Evolutionary conservation across 2,329 filamentous ascomycete genomes (phyloP).

Genomic region (Verticillium albo-atrum): DNA sequence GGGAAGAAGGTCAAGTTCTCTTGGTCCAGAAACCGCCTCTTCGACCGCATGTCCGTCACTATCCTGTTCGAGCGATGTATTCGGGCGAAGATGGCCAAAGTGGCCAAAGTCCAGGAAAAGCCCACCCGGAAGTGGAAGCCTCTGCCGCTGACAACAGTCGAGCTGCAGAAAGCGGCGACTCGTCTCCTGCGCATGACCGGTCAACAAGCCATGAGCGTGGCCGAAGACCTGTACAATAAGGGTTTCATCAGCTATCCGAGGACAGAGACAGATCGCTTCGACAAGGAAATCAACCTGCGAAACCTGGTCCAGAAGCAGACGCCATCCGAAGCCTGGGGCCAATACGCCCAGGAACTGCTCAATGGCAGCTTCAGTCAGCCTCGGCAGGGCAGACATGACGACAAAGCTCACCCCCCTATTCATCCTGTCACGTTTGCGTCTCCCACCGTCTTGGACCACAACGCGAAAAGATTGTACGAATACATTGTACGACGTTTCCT

Average conservation of each 20-base stretch:
- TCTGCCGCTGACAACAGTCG: slow-evolving; percentile 88
- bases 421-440: slow-evolving; percentile 87
- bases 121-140: slow-evolving; percentile 94
- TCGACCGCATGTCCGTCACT: slow-evolving; percentile 77
- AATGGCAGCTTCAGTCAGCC: slow-evolving; percentile 77
- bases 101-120: slow-evolving; percentile 83
- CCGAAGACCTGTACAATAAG: slow-evolving; percentile 85
- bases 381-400: slow-evolving; percentile 80
- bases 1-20: slow-evolving; percentile 75
- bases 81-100: slow-evolving; percentile 67
- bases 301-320: slow-evolving; percentile 80
- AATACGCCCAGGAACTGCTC: slow-evolving; percentile 70
- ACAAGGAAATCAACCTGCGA: slow-evolving; percentile 79
- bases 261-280: slow-evolving; percentile 95
- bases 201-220: slow-evolving; percentile 82
- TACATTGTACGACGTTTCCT: slow-evolving; percentile 90
- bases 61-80: slow-evolving; percentile 86
- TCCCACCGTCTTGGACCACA: slow-evolving; percentile 55
- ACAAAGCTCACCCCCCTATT: slow-evolving; percentile 95
- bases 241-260: slow-evolving; percentile 97
- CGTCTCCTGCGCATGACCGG: slow-evolving; percentile 86
- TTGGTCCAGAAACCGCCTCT: slow-evolving; percentile 79
- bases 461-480: slow-evolving; percentile 80
- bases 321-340: slow-evolving; percentile 71
- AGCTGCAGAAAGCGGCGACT: slow-evolving; percentile 93